Evolutionary conservation across 2,329 filamentous ascomycete species (phyloP).

Genomic region (Pyrenophora graminea): DNA sequence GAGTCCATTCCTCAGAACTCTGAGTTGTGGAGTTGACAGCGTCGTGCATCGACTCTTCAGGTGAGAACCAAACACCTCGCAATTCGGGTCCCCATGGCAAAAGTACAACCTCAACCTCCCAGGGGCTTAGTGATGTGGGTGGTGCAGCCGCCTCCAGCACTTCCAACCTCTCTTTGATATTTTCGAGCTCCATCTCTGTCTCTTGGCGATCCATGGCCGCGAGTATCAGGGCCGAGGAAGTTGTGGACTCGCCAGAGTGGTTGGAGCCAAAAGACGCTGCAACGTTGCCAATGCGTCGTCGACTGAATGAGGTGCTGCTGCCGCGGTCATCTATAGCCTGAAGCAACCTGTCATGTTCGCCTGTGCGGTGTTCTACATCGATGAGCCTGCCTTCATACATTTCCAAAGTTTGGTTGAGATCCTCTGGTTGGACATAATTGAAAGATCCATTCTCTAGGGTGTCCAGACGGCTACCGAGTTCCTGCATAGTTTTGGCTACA

Average conservation of each 20-base stretch:
- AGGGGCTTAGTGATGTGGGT: constrained; percentile 67
- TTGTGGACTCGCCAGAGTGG: constrained; percentile 42
- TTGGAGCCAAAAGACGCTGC: constrained; percentile 50
- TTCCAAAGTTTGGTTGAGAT: constrained; percentile 70
- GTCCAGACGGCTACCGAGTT: constrained; percentile 68
- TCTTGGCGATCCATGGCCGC: constrained; percentile 46
- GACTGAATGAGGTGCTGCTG: constrained; percentile 31
- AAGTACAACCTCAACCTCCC: constrained; percentile 77
- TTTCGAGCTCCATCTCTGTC: constrained; percentile 51
- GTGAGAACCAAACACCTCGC: constrained; percentile 58
- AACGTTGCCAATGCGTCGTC: constrained; percentile 37
- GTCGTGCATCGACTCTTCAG: constrained; percentile 47
- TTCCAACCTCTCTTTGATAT: constrained; percentile 54
- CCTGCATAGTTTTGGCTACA: constrained; percentile 56
- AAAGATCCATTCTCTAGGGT: constrained; percentile 72
- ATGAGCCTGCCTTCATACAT: constrained; percentile 68
- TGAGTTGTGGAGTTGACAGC: constrained; percentile 43
- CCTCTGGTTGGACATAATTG: constrained; percentile 67
- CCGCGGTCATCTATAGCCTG: constrained; percentile 36
- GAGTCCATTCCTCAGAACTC: constrained; percentile 55
- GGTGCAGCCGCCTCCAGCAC: constrained; percentile 62
- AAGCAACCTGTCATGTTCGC: constrained; percentile 47
- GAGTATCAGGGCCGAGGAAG: constrained; percentile 45
- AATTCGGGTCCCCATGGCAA: constrained; percentile 68
- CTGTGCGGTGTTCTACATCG: constrained; percentile 65